A percentile compares a stretch with the other conserved stretches of the same genome.
Conservation (phyloP, 345 rosid genomes). For the Cochlearia excelsa region DNA sequence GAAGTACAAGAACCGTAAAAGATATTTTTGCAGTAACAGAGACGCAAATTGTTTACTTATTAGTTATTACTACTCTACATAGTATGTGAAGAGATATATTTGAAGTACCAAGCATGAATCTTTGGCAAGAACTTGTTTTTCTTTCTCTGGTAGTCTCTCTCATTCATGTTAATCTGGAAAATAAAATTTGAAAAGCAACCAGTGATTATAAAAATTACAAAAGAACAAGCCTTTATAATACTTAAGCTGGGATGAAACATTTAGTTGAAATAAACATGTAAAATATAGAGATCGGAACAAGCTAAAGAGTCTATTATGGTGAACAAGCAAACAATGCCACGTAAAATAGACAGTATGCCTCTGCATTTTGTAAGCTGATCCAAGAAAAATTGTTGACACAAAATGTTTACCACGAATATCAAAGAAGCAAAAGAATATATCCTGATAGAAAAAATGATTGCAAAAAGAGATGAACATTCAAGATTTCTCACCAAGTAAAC, state of each 20-base stretch:
- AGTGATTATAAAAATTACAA: constrained; percentile 15
- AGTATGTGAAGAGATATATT: constrained; percentile 12
- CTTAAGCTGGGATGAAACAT: not conserved
- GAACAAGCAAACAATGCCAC: not conserved
- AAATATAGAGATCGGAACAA: constrained; percentile 6
- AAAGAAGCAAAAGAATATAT: constrained; percentile 19
- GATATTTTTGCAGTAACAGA: constrained; percentile 8
- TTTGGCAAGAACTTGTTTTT: constrained; percentile 95
- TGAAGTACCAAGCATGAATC: constrained; percentile 93
- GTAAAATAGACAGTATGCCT: constrained; percentile 2
- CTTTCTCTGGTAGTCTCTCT: constrained; percentile 93
- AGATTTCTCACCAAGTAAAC: constrained; percentile 74
- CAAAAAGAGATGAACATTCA: constrained; percentile 1
- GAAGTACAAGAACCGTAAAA: not conserved
- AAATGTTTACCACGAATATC: constrained; percentile 2
- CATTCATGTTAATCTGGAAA: constrained; percentile 88
- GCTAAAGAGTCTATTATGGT: not conserved
- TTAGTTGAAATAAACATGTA: not conserved
- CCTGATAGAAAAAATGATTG: constrained; percentile 3
- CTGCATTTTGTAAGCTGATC: not conserved
- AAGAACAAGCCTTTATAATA: not conserved
- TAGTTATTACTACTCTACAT: not conserved
- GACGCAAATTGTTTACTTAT: not conserved
- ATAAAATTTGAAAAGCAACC: constrained; percentile 15
- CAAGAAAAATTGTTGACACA: not conserved